A percentile compares a stretch with the other conserved stretches of the same genome.
Evolutionary conservation across 768 basidiomycete species (phyloP).

Genomic region (Boletus pseudo-olivaceus): DNA sequence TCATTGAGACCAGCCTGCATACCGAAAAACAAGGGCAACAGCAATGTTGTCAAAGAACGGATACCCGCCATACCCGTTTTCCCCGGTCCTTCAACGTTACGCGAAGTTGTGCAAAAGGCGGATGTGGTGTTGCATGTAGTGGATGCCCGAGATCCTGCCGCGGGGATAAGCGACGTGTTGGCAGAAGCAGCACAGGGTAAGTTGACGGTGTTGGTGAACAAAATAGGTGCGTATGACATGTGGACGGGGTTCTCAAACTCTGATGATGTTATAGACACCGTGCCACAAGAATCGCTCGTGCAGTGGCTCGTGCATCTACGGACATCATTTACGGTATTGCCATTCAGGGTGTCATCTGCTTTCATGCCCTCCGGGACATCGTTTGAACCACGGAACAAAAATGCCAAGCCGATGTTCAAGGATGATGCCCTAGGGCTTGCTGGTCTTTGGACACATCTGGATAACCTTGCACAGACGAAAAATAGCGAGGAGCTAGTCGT

Average conservation of each 20-base stretch:
- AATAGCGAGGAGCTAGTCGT: constrained; percentile 51
- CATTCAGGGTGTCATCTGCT: constrained; percentile 70
- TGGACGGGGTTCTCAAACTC: background rate
- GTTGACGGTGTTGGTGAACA: constrained; percentile 74
- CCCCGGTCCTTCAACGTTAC: constrained; percentile 28
- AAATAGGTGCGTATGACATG: constrained; percentile 62
- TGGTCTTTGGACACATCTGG: constrained; percentile 47
- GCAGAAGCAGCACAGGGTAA: constrained; percentile 39
- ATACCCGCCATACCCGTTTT: constrained; percentile 21
- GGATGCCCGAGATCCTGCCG: constrained; percentile 79
- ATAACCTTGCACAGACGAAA: constrained; percentile 46
- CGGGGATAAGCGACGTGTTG: constrained; percentile 68
- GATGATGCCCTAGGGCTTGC: constrained; percentile 64
- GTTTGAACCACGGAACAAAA: constrained; percentile 37
- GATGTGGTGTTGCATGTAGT: constrained; percentile 80
- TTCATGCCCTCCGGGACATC: constrained; percentile 48
- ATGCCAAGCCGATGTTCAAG: constrained; percentile 38
- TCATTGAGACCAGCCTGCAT: constrained; percentile 14
- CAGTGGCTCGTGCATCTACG: constrained; percentile 68
- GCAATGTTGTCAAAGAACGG: background rate
- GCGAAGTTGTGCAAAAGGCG: constrained; percentile 61
- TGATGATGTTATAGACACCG: constrained; percentile 51
- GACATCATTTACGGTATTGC: constrained; percentile 54
- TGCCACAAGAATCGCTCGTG: constrained; percentile 70
- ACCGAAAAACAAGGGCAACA: background rate